Base-by-base conservation (phyloP, 1,284 basidiomycete genomes). In the Leccinum huronense region DNA sequence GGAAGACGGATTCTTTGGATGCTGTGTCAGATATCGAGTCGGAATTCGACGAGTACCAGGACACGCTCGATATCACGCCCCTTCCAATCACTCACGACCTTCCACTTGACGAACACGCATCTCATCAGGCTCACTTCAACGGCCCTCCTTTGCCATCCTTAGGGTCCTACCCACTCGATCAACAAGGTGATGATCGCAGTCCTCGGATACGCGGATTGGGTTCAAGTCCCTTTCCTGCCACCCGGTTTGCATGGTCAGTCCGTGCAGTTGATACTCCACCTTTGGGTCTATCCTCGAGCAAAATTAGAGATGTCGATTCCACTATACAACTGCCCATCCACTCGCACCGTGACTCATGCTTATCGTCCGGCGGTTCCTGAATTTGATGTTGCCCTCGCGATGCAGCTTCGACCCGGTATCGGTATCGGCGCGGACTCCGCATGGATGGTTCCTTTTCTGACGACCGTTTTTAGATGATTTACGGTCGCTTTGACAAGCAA, bases 381-480 rank as follows among this genome's bases (percentile, higher is more conserved):
- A 65, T 72, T 90, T 40, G 89, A 90, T 70, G 81, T 88, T 58
- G 89, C 87, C 30, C 82, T 90, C n/a, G 87, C 87, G 53, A 85
- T 90, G 87, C 89, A 91, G 73, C 80, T 90, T 56, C 80, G 87
- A 30, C 87, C 87, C 9, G 86, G 88, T 2, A 74, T 89, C 30
- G 87, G 87, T 38, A 72, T 83, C 14, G 85, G 87, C 57, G 86
- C 88, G 27, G 90, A 91, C 69, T 82, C 88, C 10, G 89, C 89
- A 38, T 91, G 89, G 89, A 82, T 90, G 78, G 87, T 91, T 57
- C 78, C 87, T 63, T 90, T 90, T 73, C 73, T 91, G 74, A 89
- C 91, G 87, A 80, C 86, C 30, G 82, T 90, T 73, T 91, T 89
- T 73, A 89, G 89, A 13, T 91, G 90, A 89, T 81, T 91, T 70